A percentile compares a stretch with the other conserved stretches of the same genome.
Evolutionary conservation across 2,329 filamentous ascomycete genomes (phyloP).

Genomic region (Fusarium sterilihyphosum): DNA sequence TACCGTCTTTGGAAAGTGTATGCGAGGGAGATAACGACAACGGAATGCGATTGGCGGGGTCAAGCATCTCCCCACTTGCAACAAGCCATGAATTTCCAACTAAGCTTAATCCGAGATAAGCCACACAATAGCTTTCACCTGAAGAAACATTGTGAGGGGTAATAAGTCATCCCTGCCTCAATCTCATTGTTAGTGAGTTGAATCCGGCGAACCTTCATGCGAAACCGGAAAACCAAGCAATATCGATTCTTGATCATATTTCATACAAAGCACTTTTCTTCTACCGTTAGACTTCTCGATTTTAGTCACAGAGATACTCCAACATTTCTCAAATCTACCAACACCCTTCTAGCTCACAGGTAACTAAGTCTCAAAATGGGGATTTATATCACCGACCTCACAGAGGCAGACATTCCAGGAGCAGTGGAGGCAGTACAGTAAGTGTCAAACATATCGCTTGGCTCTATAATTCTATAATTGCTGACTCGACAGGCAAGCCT

Average conservation of each 20-base stretch:
- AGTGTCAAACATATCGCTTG: not conserved
- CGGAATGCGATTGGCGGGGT: not conserved
- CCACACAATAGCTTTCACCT: not conserved
- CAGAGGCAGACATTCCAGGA: constrained; percentile 68
- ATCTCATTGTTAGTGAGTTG: not conserved
- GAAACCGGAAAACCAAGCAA: no score
- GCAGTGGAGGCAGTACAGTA: constrained; percentile 72
- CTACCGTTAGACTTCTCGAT: no score
- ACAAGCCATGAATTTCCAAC: not conserved
- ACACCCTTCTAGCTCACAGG: not conserved
- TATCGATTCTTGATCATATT: no score
- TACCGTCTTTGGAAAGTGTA: not conserved
- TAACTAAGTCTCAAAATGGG: constrained; percentile 49
- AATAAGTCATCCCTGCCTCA: not conserved
- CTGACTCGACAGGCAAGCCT: constrained; percentile 57
- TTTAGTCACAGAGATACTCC: not conserved
- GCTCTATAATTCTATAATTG: fast-evolving
- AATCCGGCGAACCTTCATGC: not conserved
- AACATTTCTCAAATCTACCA: not conserved
- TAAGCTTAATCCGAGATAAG: not conserved
- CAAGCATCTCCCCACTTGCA: not conserved
- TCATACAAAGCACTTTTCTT: not conserved
- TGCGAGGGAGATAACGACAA: not conserved
- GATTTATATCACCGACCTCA: constrained; percentile 66
- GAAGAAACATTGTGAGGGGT: not conserved